Evolutionary conservation across 2,329 filamentous ascomycete genomes (phyloP), one percentile per base, ranked within the genome.

Genomic region (Aaosphaeria pasadenensis): DNA sequence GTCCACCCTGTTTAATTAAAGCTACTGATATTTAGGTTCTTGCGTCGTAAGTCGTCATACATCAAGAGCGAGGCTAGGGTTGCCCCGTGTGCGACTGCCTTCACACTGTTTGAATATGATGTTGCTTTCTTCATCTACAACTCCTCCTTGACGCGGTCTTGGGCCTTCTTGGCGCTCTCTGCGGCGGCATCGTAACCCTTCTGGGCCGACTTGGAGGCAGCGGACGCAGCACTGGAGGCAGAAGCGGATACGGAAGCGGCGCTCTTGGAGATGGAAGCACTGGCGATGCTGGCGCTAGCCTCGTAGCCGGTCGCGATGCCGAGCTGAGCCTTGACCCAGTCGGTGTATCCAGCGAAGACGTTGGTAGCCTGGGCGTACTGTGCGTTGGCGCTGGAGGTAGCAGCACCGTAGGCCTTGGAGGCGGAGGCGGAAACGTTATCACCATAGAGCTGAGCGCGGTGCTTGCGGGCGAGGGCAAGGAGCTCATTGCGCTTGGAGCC

Each of bases 401-500:
- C 74, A 46, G 75, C 75, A 55, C 73, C 73, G 47, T 64, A 70
- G 48, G 69, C 71, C 41, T 67, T 70, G 45, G 65, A 64, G 46
- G 72, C 67, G 30, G 63, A 57, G 24, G 58, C 62, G 31, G 63
- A 64, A 31, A 82, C 70, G 44, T 80, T 88, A 61, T 90, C 85
- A 51, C 84, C 86, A 13, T 85, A 76, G 41, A 92, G 76, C 49
- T 84, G 77, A 49, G 87, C 86, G 50, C 88, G 86, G 74, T 95
- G 83, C 79, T 94, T 95, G 67, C 92, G 90, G 54, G 92, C 87
- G 53, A 97, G 82, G 45, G 92, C 91, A 45, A 95, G 78, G 29
- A 97, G 81, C 71, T 99, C 92, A 63, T 96, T 95, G 58, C 83
- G 77, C 77, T 88, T 91, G 64, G 89, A 95, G 42, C 92, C 94